A percentile compares a stretch with the other conserved stretches of the same genome.
Conservation (phyloP, 2,329 filamentous ascomycete genomes). For the Claviceps quebecensis region DNA sequence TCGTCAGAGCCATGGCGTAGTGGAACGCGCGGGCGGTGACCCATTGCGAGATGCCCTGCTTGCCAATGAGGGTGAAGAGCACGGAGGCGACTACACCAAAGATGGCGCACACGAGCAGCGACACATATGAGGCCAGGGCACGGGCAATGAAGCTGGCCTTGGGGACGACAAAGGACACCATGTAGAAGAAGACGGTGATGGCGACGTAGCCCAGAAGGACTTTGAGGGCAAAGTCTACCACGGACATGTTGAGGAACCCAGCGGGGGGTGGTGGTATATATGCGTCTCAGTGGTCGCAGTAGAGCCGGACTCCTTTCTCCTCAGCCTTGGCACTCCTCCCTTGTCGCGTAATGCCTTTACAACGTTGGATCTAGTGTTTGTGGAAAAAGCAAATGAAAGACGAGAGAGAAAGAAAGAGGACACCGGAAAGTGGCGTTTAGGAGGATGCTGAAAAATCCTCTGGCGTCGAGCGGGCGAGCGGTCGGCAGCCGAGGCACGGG, state of each 20-base stretch:
- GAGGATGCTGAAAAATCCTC: no score
- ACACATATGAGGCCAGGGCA: slow-evolving; percentile 49
- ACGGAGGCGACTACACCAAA: slow-evolving; percentile 69
- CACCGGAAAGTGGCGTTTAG: no score
- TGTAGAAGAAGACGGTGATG: slow-evolving; percentile 43
- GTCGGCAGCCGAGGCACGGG: background rate
- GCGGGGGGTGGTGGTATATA: background rate
- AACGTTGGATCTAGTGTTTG: background rate
- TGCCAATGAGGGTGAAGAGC: slow-evolving; percentile 54
- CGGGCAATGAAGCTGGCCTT: slow-evolving; percentile 56
- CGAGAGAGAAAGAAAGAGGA: background rate
- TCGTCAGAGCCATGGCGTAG: slow-evolving; percentile 57
- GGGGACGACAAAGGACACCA: slow-evolving; percentile 43
- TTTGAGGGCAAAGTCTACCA: slow-evolving; percentile 27
- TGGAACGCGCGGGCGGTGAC: slow-evolving; percentile 67
- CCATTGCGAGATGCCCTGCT: slow-evolving; percentile 74
- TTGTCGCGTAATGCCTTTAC: background rate
- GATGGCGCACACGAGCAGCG: slow-evolving; percentile 43
- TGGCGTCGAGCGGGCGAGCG: background rate
- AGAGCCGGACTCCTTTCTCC: background rate
- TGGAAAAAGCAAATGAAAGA: background rate
- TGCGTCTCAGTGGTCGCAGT: background rate
- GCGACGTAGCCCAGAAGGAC: slow-evolving; percentile 37
- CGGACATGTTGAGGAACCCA: slow-evolving; percentile 3
- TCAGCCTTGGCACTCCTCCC: background rate